Base-by-base conservation (phyloP, 805 yeast genomes). In the Cyberlindnera japonica region DNA sequence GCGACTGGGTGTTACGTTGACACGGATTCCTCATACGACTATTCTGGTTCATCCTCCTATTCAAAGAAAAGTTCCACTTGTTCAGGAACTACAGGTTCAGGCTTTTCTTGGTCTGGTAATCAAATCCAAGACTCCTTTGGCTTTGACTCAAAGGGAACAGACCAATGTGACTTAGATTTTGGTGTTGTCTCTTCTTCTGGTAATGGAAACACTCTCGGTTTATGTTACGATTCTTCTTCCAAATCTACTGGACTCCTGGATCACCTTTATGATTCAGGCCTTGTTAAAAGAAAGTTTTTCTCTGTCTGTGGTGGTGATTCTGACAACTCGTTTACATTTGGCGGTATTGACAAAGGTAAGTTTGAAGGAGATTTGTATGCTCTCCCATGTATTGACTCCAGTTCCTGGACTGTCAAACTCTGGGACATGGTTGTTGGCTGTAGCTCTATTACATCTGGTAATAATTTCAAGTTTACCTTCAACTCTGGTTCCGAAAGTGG, bases 291-390 rank as follows among this genome's bases (percentile, higher is more conserved):
- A 40, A 37, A 38, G 35, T 33, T 44, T 19, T 49, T 49, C 32
- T 41, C 53, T 9, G 47, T 46, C n/a, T 49, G 43, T 14, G 41
- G 40, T 21, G 43, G 37, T 26, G 35, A 45, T 11, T 26, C 35
- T 21, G 48, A 42, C 32, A 23, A 36, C 14, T 37, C 37, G 6
- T 49, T 49, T 35, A 42, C 44, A n/a, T 76, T 77, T 54, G 81
- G 83, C 27, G 82, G 76, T 23, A 58, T 74, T 34, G 81, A 77
- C 51, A 65, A 62, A 25, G 57, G 63, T 26, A 74, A 73, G 59
- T 75, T 67, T 53, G 29, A 51, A 0, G 81, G 81, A 18, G 48
- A 56, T 9, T 56, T 75, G 30, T 25, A 17, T 33, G 38, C 38
- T 9, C 37, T 42, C 21, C 33, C 40, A 21, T 41, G 45, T 42